Conservation (phyloP, 2,329 filamentous ascomycete species). For the Sporothrix mexicana region DNA sequence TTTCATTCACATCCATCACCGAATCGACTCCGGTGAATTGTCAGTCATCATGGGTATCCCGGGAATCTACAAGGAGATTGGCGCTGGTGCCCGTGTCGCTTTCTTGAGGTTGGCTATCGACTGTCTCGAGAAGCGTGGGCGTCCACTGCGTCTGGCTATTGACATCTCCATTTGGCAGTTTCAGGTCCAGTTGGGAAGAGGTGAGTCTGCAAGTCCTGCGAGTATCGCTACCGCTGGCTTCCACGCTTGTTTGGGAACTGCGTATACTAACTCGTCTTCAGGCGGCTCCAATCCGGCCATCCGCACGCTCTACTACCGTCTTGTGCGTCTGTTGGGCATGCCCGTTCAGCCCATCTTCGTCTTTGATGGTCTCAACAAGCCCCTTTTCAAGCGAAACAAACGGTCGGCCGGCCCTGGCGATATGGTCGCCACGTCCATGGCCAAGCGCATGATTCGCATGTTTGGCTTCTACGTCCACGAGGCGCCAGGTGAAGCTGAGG, state of each 20-base stretch:
- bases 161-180: constrained; percentile 98
- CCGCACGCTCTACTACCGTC: constrained; percentile 89
- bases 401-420: constrained; percentile 65
- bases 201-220: constrained; percentile 44
- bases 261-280: constrained; percentile 41
- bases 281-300: constrained; percentile 89
- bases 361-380: constrained; percentile 57
- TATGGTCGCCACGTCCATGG: constrained; percentile 72
- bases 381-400: constrained; percentile 87
- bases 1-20: not conserved
- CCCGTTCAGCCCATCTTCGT: constrained; percentile 60
- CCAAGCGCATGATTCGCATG: constrained; percentile 80
- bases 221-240: too few species aligned
- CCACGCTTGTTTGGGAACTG: too few species aligned
- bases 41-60: constrained; percentile 67
- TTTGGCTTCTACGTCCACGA: constrained; percentile 86
- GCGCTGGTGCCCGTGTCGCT: constrained; percentile 76
- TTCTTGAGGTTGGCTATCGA: constrained; percentile 82
- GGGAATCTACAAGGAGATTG: constrained; percentile 87
- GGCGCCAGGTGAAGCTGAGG: constrained; percentile 93
- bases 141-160: constrained; percentile 84
- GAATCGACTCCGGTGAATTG: too few species aligned
- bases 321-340: constrained; percentile 62
- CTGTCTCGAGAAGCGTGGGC: constrained; percentile 70
- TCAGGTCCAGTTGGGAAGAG: constrained; percentile 83